Conservation (phyloP, 23 red algal species). For the Gracilaria domingensis region DNA sequence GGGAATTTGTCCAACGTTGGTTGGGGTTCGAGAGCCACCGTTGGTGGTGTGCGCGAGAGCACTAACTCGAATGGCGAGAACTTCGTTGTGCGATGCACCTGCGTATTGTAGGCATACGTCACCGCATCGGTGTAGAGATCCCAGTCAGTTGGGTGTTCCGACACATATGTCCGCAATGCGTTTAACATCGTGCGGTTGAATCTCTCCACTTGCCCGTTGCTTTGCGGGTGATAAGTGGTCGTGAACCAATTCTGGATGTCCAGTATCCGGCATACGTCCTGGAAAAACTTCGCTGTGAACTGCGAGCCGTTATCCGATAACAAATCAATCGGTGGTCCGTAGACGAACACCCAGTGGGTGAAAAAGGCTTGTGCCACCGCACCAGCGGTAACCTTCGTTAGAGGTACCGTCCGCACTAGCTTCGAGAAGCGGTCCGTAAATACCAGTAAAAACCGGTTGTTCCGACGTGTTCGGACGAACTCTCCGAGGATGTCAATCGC, state of each 20-base stretch:
- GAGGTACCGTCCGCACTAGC: neutral
- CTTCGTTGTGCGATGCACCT: too few relatives aligned
- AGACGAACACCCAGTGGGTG: slow-evolving; percentile 15
- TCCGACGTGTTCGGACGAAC: neutral
- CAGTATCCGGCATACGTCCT: neutral
- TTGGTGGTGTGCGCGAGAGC: too few relatives aligned
- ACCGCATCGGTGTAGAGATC: neutral
- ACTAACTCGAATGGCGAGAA: too few relatives aligned
- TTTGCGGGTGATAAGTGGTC: neutral
- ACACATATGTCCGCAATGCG: neutral
- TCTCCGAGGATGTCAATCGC: neutral
- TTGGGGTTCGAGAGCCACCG: too few relatives aligned
- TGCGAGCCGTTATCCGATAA: neutral
- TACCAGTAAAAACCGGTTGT: neutral
- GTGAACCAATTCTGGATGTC: neutral
- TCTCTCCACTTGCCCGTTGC: neutral
- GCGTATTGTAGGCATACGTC: too few relatives aligned
- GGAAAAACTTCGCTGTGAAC: neutral
- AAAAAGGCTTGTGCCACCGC: neutral
- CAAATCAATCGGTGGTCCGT: slow-evolving; percentile 4
- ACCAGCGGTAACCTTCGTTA: neutral
- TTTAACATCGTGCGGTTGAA: neutral
- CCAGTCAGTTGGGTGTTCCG: neutral
- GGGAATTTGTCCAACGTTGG: too few relatives aligned
- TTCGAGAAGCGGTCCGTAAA: slow-evolving; percentile 5